Evolutionary conservation across 1,284 basidiomycete species (phyloP).

Genomic region (Microbotryomycetes sp.): DNA sequence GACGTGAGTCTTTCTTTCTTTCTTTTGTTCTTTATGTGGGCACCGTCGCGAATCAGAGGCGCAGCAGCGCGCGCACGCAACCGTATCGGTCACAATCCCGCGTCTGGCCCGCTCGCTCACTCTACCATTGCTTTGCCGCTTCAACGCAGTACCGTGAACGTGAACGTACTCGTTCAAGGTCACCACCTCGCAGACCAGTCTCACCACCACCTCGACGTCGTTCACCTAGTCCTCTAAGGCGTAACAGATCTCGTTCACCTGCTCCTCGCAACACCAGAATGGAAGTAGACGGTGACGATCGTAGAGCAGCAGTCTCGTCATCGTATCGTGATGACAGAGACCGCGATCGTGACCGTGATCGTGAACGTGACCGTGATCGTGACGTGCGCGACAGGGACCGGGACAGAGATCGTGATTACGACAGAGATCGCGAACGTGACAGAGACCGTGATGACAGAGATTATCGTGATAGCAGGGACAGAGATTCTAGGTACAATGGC

Average conservation of each 20-base stretch:
- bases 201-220: not conserved
- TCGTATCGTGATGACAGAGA: slow-evolving; percentile 31
- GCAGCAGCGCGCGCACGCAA: too few relatives aligned
- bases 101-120: too few relatives aligned
- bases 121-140: not conserved
- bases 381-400: slow-evolving; percentile 10
- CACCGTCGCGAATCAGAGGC: too few relatives aligned
- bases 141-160: not conserved
- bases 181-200: too few relatives aligned
- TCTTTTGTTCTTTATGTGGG: too few relatives aligned
- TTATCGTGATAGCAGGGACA: not conserved
- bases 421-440: slow-evolving; percentile 6
- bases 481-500: not conserved
- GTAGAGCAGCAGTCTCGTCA: slow-evolving; percentile 4
- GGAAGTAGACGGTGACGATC: not conserved
- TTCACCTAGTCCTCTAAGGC: slow-evolving; percentile 12
- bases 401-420: slow-evolving; percentile 34
- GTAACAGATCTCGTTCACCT: slow-evolving; percentile 18
- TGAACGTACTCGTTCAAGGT: not conserved
- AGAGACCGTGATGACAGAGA: not conserved
- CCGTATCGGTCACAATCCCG: too few relatives aligned
- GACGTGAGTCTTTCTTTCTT: too few relatives aligned
- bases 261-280: slow-evolving; percentile 13
- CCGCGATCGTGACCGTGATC: slow-evolving; percentile 28
- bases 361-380: slow-evolving; percentile 4